These are phyloP conservation scores for Candida dendrica DNA, from an alignment of 805 yeast species.

Conservation along the genomic window DNA sequence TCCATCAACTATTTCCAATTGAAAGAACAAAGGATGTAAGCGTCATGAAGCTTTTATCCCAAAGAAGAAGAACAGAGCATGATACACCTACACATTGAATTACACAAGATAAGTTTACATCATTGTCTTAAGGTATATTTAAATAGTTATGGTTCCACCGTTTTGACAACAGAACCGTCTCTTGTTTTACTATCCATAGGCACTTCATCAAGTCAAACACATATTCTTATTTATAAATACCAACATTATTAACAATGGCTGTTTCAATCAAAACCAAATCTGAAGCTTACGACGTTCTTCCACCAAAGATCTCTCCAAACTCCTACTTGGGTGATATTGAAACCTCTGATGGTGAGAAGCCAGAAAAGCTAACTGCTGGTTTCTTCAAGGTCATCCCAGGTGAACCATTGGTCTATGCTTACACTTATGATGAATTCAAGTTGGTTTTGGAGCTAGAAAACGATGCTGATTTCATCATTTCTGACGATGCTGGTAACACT, in stretches of 20 bases:
- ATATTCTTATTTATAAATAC: conserved; percentile 5
- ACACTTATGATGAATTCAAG: conserved; percentile 62
- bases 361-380: conserved; percentile 54
- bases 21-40: no score
- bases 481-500: conserved; percentile 57
- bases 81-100: no score
- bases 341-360: conserved; percentile 50
- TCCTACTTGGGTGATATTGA: conserved; percentile 60
- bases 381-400: conserved; percentile 67
- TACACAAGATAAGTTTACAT: no score
- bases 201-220: no score
- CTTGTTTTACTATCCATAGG: no score
- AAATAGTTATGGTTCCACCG: no score
- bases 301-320: conserved; percentile 58
- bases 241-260: conserved; percentile 36
- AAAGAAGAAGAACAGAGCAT: no score
- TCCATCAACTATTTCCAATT: no score
- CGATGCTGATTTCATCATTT: conserved; percentile 39
- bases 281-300: conserved; percentile 48
- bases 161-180: no score
- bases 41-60: no score
- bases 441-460: conserved; percentile 62
- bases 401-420: conserved; percentile 56
- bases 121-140: no score
- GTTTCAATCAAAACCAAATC: conserved; percentile 44